Base-by-base conservation (phyloP, 176 grass and related monocot species). In the Musa troglodytarum region DNA sequence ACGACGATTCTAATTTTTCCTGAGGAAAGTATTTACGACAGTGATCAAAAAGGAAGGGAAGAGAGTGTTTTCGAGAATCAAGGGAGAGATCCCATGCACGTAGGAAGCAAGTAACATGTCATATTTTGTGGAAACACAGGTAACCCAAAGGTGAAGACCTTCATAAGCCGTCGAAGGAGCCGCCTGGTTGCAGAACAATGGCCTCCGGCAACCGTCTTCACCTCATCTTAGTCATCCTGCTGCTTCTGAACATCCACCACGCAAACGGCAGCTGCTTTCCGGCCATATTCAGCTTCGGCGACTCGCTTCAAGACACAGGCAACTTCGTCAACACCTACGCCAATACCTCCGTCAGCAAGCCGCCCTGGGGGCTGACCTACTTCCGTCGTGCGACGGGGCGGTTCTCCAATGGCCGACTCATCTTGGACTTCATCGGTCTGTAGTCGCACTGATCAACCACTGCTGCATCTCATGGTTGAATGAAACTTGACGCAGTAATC, bases 271-370 rank as follows among this genome's bases (percentile, higher is more conserved):
- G 75, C 29, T 90, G 91, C 78, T 94, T 83, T 78, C 76, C 77
- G 10, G 77, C 81, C 71, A 90, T 94, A 1, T 87, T 94, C 24
- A 78, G 49, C 63, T 90, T 94, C 23, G 91, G 91, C 10, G 91
- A 94, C 83, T 94, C 91, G 29, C 71, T 94, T 63, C 83, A 76
- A 16, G 91, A 94, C 57, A 90, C 78, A 1, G 91, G 91, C 22
- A 94, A 96, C 78, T 77, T 66, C 4, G 75, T 72, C 0, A 16
- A 86, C 53, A 54, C 14, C 1, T 74, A 76, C 34, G 72, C 52
- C 0, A 10, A 53, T 1, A 74, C 43, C 10, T 53, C 67, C 8
- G 49, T 74, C 8, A 68, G 62, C 68, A 75, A 86, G 19, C 63
- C 24, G 5, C 92, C 92, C 1, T 96, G 71, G 69, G 92, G 92